These are phyloP conservation scores for Cyberlindnera japonica DNA, from an alignment of 805 yeast species.

Conservation along the genomic window DNA sequence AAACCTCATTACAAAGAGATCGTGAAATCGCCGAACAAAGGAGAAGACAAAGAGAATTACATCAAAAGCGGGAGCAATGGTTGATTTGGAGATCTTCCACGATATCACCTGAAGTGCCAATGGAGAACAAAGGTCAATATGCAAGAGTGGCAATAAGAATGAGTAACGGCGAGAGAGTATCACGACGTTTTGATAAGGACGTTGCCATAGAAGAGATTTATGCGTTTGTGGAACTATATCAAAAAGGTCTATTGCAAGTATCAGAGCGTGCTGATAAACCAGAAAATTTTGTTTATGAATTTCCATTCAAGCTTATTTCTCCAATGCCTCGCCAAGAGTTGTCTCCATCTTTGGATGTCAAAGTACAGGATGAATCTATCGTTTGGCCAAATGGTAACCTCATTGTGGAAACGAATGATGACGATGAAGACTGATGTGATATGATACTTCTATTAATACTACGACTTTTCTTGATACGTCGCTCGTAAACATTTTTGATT, in stretches of 20 bases:
- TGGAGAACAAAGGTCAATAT: constrained; percentile 24
- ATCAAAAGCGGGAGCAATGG: constrained; percentile 38
- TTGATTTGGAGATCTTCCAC: constrained; percentile 43
- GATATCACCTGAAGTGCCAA: constrained; percentile 31
- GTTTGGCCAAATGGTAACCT: constrained; percentile 66
- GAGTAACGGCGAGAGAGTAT: constrained; percentile 56
- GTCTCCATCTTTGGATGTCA: constrained; percentile 23
- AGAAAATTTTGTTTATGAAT: constrained; percentile 41
- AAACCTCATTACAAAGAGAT: constrained; percentile 66
- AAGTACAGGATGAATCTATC: constrained; percentile 40
- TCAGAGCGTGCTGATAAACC: constrained; percentile 31
- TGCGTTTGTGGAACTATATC: constrained; percentile 60
- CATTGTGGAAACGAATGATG: constrained; percentile 40
- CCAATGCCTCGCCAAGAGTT: constrained; percentile 56
- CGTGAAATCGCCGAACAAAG: constrained; percentile 46
- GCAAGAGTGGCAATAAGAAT: constrained; percentile 73
- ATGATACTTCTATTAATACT: not conserved
- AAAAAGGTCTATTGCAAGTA: constrained; percentile 26
- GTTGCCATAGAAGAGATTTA: constrained; percentile 59
- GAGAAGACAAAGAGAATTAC: constrained; percentile 25
- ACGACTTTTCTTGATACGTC: not conserved
- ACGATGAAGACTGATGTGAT: not conserved
- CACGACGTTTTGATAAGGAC: constrained; percentile 43
- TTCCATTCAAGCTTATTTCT: constrained; percentile 46
- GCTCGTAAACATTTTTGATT: not conserved